phyloP scores from a whole-genome alignment of 495 filamentous ascomycete genomes.

The Friedmanniomyces endolithicus region DNA sequence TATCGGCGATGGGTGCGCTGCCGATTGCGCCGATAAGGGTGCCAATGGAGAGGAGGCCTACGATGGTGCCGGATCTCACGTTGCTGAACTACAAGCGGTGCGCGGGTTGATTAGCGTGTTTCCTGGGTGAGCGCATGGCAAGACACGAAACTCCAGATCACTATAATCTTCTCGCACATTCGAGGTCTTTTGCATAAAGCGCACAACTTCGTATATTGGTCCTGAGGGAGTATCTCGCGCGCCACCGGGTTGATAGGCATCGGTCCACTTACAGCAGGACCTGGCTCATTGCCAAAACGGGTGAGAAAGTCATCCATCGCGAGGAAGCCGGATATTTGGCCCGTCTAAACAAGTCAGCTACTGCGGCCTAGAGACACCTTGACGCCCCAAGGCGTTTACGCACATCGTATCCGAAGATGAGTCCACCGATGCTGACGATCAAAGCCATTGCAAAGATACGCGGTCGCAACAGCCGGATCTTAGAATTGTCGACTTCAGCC shows the following conservation, averaged over 20 bases:
- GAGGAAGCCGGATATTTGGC: constrained; percentile 28
- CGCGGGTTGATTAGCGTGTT: too few species aligned
- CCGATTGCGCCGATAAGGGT: constrained; percentile 24
- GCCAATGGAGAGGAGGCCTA: constrained; percentile 30
- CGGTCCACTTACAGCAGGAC: too few species aligned
- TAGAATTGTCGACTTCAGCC: constrained; percentile 12
- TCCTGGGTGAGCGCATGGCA: too few species aligned
- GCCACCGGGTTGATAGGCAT: too few species aligned
- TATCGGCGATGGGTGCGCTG: constrained; percentile 26
- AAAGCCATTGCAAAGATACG: constrained; percentile 23
- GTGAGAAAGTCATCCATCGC: constrained; percentile 26
- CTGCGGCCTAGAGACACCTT: neutral
- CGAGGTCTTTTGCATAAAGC: too few species aligned
- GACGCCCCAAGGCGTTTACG: neutral
- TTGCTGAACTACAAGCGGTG: too few species aligned
- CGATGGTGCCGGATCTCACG: constrained; percentile 24
- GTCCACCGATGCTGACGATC: constrained; percentile 26
- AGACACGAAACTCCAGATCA: too few species aligned
- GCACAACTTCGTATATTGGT: too few species aligned
- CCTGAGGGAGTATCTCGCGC: too few species aligned
- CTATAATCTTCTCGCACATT: too few species aligned
- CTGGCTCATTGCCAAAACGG: constrained; percentile 15
- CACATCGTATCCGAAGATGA: constrained; percentile 27
- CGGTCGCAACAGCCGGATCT: constrained; percentile 3
- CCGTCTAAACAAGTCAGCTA: constrained; percentile 8